Conservation (phyloP, 2,329 filamentous ascomycete species). For the Ampelomyces quisqualis region DNA sequence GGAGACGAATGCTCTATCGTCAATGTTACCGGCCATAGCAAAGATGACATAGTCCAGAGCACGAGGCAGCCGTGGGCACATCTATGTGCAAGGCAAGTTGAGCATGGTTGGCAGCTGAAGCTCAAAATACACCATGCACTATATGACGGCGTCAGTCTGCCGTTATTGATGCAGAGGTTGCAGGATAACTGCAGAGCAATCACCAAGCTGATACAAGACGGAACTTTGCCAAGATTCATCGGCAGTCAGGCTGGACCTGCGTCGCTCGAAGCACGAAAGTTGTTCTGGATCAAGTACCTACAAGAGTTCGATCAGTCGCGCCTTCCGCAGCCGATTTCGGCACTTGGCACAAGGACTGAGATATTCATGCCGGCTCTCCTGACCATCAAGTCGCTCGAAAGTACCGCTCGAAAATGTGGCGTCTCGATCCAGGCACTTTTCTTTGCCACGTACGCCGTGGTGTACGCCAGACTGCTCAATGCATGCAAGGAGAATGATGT, state of each 20-base stretch:
- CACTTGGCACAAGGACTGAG: conserved; percentile 38
- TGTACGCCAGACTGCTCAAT: too few relatives aligned
- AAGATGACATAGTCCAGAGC: conserved; percentile 4
- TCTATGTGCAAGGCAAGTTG: conserved; percentile 39
- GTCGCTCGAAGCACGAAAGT: conserved; percentile 29
- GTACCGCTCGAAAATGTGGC: conserved; percentile 51
- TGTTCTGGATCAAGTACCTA: conserved; percentile 57
- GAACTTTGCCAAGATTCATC: conserved; percentile 48
- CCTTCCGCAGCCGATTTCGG: conserved; percentile 26
- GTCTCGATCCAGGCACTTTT: conserved; percentile 73
- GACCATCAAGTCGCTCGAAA: conserved; percentile 45
- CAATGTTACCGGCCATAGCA: conserved; percentile 19
- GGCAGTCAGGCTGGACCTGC: conserved; percentile 15
- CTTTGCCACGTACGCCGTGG: conserved; percentile 44
- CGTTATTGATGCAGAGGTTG: conserved; percentile 60
- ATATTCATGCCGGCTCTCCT: conserved; percentile 55
- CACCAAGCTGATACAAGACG: conserved; percentile 13
- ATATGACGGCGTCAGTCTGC: conserved; percentile 82
- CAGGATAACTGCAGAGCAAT: conserved; percentile 45
- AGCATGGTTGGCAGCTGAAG: conserved; percentile 39
- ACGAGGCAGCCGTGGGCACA: conserved; percentile 36
- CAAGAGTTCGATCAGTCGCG: conserved; percentile 7
- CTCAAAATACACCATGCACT: conserved; percentile 77
- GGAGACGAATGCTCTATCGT: conserved; percentile 39
- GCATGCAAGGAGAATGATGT: conserved; percentile 44